Base-by-base conservation (phyloP, 169 alveolate genomes). In the Plasmodium chabaudi region DNA sequence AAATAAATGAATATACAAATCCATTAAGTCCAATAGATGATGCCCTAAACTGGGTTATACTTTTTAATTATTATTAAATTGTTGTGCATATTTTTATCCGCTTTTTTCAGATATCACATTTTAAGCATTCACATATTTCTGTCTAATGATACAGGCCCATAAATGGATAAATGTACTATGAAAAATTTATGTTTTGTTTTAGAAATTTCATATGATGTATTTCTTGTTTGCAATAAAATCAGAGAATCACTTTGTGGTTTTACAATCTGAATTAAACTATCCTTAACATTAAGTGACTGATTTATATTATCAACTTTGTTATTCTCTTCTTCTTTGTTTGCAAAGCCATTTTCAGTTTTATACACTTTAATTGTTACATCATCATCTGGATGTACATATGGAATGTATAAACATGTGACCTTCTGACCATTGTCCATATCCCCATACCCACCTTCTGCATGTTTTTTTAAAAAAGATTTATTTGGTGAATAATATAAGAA, bases 221-320 rank as follows among this genome's bases (percentile, higher is more conserved):
- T 86, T 53, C 91, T 86, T 21, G 91, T 86, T 86, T 86, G 91
- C 63, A 86, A 86, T 56, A 86, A 86, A 39, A 86, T 86, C 17
- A 86, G 87, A 17, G 91, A 86, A 53, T 86, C 91, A 21, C 84
- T 71, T 59, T 86, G 71, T 10, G 91, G 87, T 70, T 51, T 86
- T 53, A 82, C 39, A 25, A 86, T 74, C 13, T 72, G 56, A 69
- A 86, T 39, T 5, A 87, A 73, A 51, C 10, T 51, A 19, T 46
- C 42, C 12, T 63, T 75, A 27, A 0, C 39, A 25, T 63, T 15
- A 60, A 34, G 17, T 5, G 42, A n/a, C 5, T 23, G 21, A 1
- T 19, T 17, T 19, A 13, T 68, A 19, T 19, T 53, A 42, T 82
- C 67, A 69, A 27, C 1, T 12, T 1, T 57, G 19, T 34, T 46